phyloP scores from a whole-genome alignment of 257 asterid genomes.

The Primulina eburnea region DNA sequence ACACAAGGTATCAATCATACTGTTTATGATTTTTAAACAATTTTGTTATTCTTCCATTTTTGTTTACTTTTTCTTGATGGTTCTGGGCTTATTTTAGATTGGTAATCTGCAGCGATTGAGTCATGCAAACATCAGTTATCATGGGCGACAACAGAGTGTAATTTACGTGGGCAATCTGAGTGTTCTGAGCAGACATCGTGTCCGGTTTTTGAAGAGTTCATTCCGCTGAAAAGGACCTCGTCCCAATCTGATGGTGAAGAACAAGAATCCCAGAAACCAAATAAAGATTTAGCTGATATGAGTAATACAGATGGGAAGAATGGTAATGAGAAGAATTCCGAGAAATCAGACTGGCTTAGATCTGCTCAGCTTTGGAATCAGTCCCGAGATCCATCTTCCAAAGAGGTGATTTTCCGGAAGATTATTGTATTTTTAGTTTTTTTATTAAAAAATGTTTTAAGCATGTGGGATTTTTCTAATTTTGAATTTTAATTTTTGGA shows the following conservation, averaged over 20 bases:
- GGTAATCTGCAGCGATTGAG: conserved; percentile 64
- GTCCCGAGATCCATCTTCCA: conserved; percentile 58
- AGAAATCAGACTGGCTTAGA: conserved; percentile 78
- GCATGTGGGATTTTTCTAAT: conserved; percentile 12
- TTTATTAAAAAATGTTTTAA: not conserved
- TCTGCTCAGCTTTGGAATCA: conserved; percentile 82
- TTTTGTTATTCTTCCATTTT: not conserved
- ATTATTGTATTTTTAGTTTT: not conserved
- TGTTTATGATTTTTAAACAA: not conserved
- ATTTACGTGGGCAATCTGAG: conserved; percentile 53
- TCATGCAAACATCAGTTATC: conserved; percentile 66
- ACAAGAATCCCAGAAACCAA: conserved; percentile 26
- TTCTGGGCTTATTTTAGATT: not conserved
- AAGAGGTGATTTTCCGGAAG: conserved; percentile 35
- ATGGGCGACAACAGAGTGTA: conserved; percentile 38
- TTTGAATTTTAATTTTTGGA: not conserved
- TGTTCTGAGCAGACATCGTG: conserved; percentile 75
- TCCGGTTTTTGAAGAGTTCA: conserved; percentile 64
- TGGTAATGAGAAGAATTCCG: conserved; percentile 24
- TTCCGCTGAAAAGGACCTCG: conserved; percentile 49
- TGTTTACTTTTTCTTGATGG: not conserved
- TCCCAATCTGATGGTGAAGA: conserved; percentile 34
- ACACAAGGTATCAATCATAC: conserved; percentile 54
- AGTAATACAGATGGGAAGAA: conserved; percentile 18
- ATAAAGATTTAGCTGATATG: conserved; percentile 1